These are phyloP conservation scores for Neopestalotiopsis clavispora DNA, from an alignment of 2,329 filamentous ascomycete species.

Conservation along the genomic window DNA sequence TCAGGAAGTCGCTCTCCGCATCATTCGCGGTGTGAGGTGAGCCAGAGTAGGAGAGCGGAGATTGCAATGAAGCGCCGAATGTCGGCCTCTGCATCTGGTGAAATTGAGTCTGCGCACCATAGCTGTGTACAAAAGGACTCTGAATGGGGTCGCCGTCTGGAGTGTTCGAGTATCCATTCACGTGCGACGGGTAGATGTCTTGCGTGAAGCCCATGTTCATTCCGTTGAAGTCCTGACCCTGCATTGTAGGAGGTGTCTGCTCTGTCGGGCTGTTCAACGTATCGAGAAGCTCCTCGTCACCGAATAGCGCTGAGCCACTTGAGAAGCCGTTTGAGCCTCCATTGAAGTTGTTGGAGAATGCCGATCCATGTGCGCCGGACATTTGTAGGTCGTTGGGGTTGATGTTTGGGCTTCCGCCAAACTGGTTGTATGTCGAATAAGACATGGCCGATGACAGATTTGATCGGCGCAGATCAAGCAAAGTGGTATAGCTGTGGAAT, in stretches of 20 bases:
- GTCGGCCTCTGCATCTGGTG: constrained; percentile 67
- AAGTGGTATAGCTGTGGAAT: not conserved
- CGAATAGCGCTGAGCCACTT: constrained; percentile 77
- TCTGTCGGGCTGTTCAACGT: constrained; percentile 64
- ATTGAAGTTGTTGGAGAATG: constrained; percentile 66
- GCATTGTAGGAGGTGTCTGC: constrained; percentile 52
- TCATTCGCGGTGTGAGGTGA: constrained; percentile 56
- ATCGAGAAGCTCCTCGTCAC: constrained; percentile 88
- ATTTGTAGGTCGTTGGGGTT: constrained; percentile 87
- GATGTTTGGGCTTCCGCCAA: constrained; percentile 64
- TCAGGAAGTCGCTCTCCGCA: constrained; percentile 57
- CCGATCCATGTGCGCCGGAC: constrained; percentile 62
- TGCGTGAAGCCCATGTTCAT: constrained; percentile 64
- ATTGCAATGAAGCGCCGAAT: constrained; percentile 60
- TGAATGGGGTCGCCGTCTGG: constrained; percentile 91
- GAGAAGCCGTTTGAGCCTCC: constrained; percentile 73
- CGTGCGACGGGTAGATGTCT: constrained; percentile 65
- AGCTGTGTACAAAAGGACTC: constrained; percentile 83
- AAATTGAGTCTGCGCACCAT: constrained; percentile 75
- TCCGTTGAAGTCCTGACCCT: constrained; percentile 60
- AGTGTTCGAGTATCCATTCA: constrained; percentile 86
- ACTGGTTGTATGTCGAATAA: constrained; percentile 62
- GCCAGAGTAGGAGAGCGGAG: constrained; percentile 54
- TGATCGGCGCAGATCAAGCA: not conserved
- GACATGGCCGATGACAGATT: constrained; percentile 47